Evolutionary conservation across 345 rosid genomes (phyloP).

Genomic region (Populus simonii): DNA sequence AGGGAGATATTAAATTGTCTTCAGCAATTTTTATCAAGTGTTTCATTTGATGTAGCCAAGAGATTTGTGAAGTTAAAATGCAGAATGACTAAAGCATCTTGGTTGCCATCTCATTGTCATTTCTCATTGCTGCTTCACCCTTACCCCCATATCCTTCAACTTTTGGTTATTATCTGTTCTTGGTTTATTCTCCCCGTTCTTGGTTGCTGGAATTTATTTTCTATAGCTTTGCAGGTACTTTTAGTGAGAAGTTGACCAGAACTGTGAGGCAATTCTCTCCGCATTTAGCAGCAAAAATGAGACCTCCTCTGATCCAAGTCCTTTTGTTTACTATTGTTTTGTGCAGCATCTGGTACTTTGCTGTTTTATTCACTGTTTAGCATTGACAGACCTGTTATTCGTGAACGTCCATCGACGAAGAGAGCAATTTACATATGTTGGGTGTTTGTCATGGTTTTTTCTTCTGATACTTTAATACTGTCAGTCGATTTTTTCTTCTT

Average conservation of each 20-base stretch:
- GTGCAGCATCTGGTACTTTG: not conserved
- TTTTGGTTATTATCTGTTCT: not conserved
- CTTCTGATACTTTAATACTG: constrained; percentile 50
- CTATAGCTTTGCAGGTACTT: constrained; percentile 91
- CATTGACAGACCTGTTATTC: constrained; percentile 73
- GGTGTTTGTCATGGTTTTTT: constrained; percentile 74
- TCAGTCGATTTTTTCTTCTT: not conserved
- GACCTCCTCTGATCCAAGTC: constrained; percentile 82
- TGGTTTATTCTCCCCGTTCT: not conserved
- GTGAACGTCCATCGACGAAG: constrained; percentile 91
- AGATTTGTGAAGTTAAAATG: not conserved
- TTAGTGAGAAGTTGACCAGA: constrained; percentile 85
- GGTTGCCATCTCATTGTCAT: not conserved
- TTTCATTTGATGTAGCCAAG: not conserved
- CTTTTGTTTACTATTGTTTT: constrained; percentile 2
- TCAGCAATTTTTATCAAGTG: too few species aligned
- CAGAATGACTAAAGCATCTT: not conserved
- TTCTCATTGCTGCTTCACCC: not conserved
- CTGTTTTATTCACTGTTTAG: constrained; percentile 16
- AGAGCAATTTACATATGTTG: constrained; percentile 77
- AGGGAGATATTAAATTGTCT: too few species aligned
- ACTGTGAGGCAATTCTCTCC: constrained; percentile 90
- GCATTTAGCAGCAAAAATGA: constrained; percentile 91
- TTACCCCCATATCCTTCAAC: not conserved
- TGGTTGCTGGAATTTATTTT: constrained; percentile 19